phyloP scores from a whole-genome alignment of 1,284 basidiomycete genomes.

The Cerrena zonata region DNA sequence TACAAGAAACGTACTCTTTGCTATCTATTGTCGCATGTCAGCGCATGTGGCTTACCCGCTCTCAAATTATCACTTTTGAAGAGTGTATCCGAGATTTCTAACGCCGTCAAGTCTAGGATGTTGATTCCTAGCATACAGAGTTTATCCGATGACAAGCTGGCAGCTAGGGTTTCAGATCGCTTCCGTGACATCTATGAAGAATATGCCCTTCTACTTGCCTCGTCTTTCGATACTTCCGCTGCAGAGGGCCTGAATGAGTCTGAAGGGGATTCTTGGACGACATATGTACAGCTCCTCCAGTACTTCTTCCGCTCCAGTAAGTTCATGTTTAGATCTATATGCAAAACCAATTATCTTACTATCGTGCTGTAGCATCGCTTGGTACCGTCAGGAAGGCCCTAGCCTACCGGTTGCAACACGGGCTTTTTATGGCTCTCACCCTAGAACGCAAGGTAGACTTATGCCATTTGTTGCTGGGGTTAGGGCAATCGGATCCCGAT shows the following conservation, averaged over 20 bases:
- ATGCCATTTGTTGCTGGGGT: constrained; percentile 48
- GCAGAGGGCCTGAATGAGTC: constrained; percentile 42
- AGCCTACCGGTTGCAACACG: constrained; percentile 40
- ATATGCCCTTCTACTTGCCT: constrained; percentile 46
- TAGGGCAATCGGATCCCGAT: constrained; percentile 40
- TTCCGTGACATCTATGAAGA: constrained; percentile 30
- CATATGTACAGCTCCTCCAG: constrained; percentile 41
- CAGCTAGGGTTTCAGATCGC: constrained; percentile 11
- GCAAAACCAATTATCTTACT: background rate
- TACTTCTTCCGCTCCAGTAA: constrained; percentile 43
- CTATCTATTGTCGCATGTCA: constrained; percentile 79
- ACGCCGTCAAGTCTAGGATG: constrained; percentile 59
- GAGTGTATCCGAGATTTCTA: constrained; percentile 55
- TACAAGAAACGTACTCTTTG: constrained; percentile 74
- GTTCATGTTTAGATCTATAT: constrained; percentile 14
- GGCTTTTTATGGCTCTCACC: constrained; percentile 47
- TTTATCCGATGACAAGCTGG: constrained; percentile 30
- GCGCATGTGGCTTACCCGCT: constrained; percentile 47
- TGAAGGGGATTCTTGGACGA: constrained; percentile 41
- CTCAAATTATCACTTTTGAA: constrained; percentile 57
- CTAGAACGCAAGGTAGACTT: constrained; percentile 50
- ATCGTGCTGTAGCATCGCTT: constrained; percentile 17
- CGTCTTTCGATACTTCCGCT: constrained; percentile 49
- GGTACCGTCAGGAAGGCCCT: constrained; percentile 35
- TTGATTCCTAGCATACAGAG: constrained; percentile 57